Base-by-base conservation (phyloP, 768 basidiomycete species). In the Lactifluus subvellereus region DNA sequence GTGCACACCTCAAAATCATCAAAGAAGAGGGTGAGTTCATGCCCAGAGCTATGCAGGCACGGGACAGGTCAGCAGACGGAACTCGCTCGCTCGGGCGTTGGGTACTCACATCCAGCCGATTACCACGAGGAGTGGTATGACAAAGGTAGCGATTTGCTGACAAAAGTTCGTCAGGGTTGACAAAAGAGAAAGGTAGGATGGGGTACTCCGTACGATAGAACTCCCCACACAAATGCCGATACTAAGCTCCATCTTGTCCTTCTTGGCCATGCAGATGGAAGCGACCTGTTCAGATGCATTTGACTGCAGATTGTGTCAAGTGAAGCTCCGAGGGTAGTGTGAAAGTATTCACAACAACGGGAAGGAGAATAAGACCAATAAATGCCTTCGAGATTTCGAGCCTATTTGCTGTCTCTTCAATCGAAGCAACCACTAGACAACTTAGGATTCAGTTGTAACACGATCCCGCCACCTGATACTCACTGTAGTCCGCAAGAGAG, bases 271-370 rank as follows among this genome's bases (percentile, higher is more conserved):
- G 85, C 89, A 94, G 3, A 94, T 83, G 8, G 89, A 84, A 0
- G 87, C 88, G 48, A 85, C 83, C 71, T 97, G 93, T 73, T 96
- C 94, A 18, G 91, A 89, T 16, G 88, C 88, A 71, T 91, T 91
- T 0, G 86, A 83, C 87, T 87, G 60, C 9, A 58, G 27, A 62
- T 42, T 8, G 30, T 49, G 30, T 59, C 49, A 22, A 14, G 27
- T 52, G 18, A 22, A 42, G 38, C 18, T 8, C 47, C 14, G 43
- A 30, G 32, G 7, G 20, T 8, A 47, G 18, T 9, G 22, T 51
- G 7, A 35, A 9, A 22, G 6, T 42, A 78, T 84, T 61, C 72
- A 87, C 91, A 50, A 95, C 94, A 55, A 97, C 86, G 3, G 94
- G 92, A 4, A 97, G 77, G 37, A 95, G 77, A 68, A 95, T 91